Percentiles rank a stretch among this genome's conserved stretches.
Evolutionary conservation across 2,329 filamentous ascomycete genomes (phyloP).

Genomic region (Sarocladium strictum): DNA sequence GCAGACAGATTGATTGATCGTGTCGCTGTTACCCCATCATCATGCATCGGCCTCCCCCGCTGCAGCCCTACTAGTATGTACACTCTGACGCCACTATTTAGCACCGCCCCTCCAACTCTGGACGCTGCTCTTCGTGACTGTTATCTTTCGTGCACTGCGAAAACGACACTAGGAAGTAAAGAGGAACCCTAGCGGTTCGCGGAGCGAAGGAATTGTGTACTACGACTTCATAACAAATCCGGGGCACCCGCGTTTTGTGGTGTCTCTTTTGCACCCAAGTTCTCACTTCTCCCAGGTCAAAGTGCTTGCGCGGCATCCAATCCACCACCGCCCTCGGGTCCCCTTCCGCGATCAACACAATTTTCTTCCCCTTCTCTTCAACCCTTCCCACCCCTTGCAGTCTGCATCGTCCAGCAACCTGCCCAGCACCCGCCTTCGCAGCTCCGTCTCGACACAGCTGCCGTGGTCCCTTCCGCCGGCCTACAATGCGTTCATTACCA

Average conservation of each 20-base stretch:
- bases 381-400: neutral
- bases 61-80: neutral
- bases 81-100: neutral
- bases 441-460: neutral
- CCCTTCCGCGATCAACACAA: conserved; percentile 5
- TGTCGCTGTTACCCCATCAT: neutral
- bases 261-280: neutral
- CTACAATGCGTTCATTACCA: conserved; percentile 42
- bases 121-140: neutral
- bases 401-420: neutral
- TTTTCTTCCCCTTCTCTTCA: conserved; percentile 3
- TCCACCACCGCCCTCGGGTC: neutral
- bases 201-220: neutral
- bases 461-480: conserved; percentile 15
- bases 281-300: neutral
- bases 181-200: neutral
- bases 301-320: neutral
- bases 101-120: neutral
- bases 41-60: neutral
- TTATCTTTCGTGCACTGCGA: neutral
- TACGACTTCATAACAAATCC: neutral
- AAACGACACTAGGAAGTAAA: neutral
- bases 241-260: conserved; percentile 4
- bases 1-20: neutral
- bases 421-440: neutral